Base-by-base conservation (phyloP, 495 filamentous ascomycete genomes). In the Penicillium lividum region DNA sequence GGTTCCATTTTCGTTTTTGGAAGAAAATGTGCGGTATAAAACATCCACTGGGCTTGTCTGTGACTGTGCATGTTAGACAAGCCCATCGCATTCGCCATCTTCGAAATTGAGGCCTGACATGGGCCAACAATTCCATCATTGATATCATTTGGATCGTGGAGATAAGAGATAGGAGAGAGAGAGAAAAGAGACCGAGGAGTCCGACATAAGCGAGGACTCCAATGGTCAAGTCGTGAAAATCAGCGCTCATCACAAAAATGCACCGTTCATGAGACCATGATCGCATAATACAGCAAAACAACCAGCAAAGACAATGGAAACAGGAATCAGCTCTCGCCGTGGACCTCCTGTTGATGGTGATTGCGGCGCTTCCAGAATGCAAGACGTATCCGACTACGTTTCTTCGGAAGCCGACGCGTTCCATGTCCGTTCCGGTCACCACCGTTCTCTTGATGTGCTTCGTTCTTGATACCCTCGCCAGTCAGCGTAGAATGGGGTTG, bases 311-410 rank as follows among this genome's bases (percentile, higher is more conserved):
- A 16, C 28, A 4, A 50, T 44, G 42, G 42, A 54, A 59, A 16
- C 29, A n/a, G n/a, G 10, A 50, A 57, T 76, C 69, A 76, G 9
- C 65, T 69, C 47, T 74, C 75, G 45, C 73, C 72, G 28, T 68
- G 69, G 40, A 78, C 62, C 53, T 78, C 75, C 22, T 71, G 68
- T 36, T 70, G 70, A 52, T 72, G 68, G 50, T 76, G 66, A 27
- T 62, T 63, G 42, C 70, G 73, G 28, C 77, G 77, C 51, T 70
- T 75, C 77, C 77, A 80, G 52, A 80, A 80, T 30, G 77, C 77
- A 47, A 80, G 64, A 33, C 77, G 69, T 18, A 80, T 65, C 29
- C 77, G 72, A 62, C 77, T 80, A 45, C 71, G 68, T 27, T 70
- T 69, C 53, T 77, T 77, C 18, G 70, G 68, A 33, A 78, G 65